Evolutionary conservation across 2,329 filamentous ascomycete genomes (phyloP).

Genomic region (Tolypocladium sp.): DNA sequence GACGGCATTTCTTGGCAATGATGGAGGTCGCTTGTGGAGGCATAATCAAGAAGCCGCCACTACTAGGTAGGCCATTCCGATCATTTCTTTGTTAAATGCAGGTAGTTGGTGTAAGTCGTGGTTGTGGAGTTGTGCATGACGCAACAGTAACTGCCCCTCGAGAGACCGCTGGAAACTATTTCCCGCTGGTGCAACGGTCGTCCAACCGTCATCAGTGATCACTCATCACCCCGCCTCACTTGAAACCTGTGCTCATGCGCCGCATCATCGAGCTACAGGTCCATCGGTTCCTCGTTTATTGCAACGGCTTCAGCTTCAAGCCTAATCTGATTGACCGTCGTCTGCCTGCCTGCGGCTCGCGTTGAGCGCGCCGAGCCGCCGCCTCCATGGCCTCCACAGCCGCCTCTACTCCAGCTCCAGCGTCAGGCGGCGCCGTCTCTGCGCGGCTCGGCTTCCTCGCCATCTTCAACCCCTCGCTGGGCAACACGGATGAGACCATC

Average conservation of each 20-base stretch:
- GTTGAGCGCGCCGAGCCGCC: neutral
- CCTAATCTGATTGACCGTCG: neutral
- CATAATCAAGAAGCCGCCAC: too few relatives aligned
- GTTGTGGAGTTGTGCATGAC: neutral
- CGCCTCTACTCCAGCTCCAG: neutral
- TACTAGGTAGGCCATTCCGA: too few relatives aligned
- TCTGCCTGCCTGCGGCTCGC: neutral
- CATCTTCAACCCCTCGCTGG: conserved; percentile 87
- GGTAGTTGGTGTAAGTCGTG: neutral
- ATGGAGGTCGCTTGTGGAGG: too few relatives aligned
- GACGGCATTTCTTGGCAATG: too few relatives aligned
- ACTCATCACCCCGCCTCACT: neutral
- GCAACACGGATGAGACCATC: conserved; percentile 48
- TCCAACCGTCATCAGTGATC: neutral
- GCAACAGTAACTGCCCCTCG: neutral
- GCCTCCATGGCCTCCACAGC: neutral
- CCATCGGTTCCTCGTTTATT: neutral
- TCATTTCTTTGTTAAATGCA: neutral
- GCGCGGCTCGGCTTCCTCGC: conserved; percentile 84
- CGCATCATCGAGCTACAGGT: neutral
- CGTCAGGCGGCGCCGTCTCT: conserved; percentile 34
- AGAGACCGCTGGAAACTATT: neutral
- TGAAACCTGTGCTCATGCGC: neutral
- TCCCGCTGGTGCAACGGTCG: too few relatives aligned
- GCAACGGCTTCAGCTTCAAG: neutral